phyloP scores from a whole-genome alignment of 805 yeast species.

The Tetrapisispora namnaoensis region DNA sequence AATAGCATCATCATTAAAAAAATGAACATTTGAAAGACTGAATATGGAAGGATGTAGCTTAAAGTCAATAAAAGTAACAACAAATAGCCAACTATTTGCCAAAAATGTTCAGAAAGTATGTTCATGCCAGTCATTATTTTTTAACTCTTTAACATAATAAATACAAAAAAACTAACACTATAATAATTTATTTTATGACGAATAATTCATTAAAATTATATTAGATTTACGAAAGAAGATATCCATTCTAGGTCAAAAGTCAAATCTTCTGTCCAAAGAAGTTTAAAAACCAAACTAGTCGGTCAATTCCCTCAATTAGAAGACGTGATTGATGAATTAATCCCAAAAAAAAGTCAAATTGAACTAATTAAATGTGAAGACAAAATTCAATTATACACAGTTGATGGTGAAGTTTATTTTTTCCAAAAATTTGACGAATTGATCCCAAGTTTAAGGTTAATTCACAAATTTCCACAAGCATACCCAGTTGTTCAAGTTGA shows the following conservation, averaged over 20 bases:
- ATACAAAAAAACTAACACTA: neutral
- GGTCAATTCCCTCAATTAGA: constrained; percentile 68
- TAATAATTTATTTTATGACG: neutral
- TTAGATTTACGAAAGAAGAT: constrained; percentile 70
- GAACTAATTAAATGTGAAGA: constrained; percentile 82
- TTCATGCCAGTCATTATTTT: neutral
- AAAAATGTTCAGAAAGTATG: constrained; percentile 1
- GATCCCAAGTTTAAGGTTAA: constrained; percentile 63
- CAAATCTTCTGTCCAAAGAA: constrained; percentile 89
- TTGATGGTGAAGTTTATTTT: constrained; percentile 64
- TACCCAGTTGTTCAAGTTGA: constrained; percentile 88
- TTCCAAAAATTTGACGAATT: constrained; percentile 75
- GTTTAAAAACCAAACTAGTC: constrained; percentile 65
- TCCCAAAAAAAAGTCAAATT: constrained; percentile 83
- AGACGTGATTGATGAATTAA: constrained; percentile 63
- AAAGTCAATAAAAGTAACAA: too few species aligned
- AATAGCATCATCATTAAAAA: too few species aligned
- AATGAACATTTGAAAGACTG: too few species aligned
- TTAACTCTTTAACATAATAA: neutral
- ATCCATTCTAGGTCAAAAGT: constrained; percentile 84
- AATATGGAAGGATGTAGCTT: too few species aligned
- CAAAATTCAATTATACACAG: constrained; percentile 64
- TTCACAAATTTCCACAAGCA: constrained; percentile 72
- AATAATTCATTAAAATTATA: neutral
- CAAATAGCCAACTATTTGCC: neutral